Conservation (phyloP, 805 yeast genomes). For the Blastobotrys muscicola region DNA sequence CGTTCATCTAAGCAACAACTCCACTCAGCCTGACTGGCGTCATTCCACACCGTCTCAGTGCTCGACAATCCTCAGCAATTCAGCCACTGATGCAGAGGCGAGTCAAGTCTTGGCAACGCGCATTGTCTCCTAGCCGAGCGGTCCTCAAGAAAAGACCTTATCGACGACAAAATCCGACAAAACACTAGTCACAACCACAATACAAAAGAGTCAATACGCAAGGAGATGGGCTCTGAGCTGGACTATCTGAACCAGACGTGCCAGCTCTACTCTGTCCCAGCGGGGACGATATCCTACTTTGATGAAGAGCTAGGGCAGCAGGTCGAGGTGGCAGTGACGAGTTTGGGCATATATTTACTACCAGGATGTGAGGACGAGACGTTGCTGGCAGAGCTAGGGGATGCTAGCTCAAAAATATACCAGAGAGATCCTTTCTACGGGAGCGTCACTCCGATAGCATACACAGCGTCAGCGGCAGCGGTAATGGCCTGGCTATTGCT, state of each 20-base stretch:
- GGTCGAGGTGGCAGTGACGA: slow-evolving; percentile 1
- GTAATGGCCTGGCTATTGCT: slow-evolving; percentile 62
- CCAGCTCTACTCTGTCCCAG: slow-evolving; percentile 9
- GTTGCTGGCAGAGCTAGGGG: neutral
- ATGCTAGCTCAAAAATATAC: slow-evolving; percentile 1
- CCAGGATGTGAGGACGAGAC: slow-evolving; percentile 6
- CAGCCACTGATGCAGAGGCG: too few species aligned
- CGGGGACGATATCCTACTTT: slow-evolving; percentile 9
- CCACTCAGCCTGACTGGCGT: too few species aligned
- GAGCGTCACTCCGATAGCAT: slow-evolving; percentile 25
- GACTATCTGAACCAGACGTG: slow-evolving; percentile 1
- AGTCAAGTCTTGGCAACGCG: too few species aligned
- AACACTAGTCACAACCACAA: too few species aligned
- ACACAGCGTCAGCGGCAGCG: slow-evolving; percentile 24
- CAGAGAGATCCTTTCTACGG: slow-evolving; percentile 24
- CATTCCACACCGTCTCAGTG: too few species aligned
- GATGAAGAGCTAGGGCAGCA: slow-evolving; percentile 4
- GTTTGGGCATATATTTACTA: slow-evolving; percentile 4
- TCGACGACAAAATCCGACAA: too few species aligned
- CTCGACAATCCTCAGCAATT: too few species aligned
- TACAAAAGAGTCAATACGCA: too few species aligned
- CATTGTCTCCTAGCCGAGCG: too few species aligned
- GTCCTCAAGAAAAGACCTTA: too few species aligned
- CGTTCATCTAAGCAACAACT: too few species aligned
- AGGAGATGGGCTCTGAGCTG: too few species aligned